These are phyloP conservation scores for Crithidia fasciculata DNA, from an alignment of 208 protist species.

Conservation along the genomic window DNA sequence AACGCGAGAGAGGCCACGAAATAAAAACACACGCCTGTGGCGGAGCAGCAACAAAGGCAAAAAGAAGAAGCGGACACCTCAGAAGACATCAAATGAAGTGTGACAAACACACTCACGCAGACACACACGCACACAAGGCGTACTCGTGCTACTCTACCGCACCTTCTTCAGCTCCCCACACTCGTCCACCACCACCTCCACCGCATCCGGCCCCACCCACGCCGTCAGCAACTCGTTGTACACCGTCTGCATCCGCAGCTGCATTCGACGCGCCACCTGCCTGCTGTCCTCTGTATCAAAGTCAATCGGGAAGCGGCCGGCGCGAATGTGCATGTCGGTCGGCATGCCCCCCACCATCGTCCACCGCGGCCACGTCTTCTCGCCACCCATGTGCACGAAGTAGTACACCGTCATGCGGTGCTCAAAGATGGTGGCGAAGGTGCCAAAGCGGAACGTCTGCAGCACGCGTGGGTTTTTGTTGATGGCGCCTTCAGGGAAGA, in stretches of 20 bases:
- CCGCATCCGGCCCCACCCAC: conserved; percentile 6
- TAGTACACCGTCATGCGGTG: conserved; percentile 61
- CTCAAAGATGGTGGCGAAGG: conserved; percentile 62
- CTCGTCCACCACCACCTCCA: conserved; percentile 21
- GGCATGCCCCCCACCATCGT: conserved; percentile 51
- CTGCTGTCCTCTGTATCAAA: conserved; percentile 48
- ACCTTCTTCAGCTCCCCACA: conserved; percentile 1
- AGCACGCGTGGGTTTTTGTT: conserved; percentile 59
- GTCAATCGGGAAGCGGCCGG: conserved; percentile 45
- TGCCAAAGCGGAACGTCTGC: conserved; percentile 70
- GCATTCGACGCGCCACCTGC: conserved; percentile 46
- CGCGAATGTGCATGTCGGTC: conserved; percentile 47
- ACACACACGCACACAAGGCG: background rate
- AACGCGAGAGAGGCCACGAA: too few species aligned
- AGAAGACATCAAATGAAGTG: background rate
- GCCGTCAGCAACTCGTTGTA: conserved; percentile 41
- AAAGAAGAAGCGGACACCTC: background rate
- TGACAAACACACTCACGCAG: conserved; percentile 4
- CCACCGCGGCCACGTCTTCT: conserved; percentile 62
- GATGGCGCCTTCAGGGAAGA: conserved; percentile 78
- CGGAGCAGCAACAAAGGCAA: background rate
- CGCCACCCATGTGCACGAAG: conserved; percentile 51
- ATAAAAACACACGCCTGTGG: too few species aligned
- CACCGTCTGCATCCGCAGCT: conserved; percentile 50
- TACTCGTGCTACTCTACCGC: background rate